phyloP scores from a whole-genome alignment of 352 stramenopile genomes.

The Phytopythium sindhum region DNA sequence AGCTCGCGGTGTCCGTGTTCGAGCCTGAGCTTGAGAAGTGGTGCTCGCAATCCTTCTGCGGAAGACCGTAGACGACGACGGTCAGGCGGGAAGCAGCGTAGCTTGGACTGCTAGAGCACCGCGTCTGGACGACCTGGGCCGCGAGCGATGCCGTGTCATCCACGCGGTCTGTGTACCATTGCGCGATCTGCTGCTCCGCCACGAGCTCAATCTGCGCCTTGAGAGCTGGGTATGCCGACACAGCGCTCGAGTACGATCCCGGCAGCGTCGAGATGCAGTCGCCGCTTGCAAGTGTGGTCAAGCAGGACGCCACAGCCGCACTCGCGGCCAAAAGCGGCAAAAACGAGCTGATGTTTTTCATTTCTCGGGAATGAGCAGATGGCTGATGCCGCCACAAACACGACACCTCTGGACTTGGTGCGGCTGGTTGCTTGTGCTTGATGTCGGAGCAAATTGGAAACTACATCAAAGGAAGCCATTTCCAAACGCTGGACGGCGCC shows the following conservation, averaged over 20 bases:
- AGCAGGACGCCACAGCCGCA: not conserved
- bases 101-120: not conserved
- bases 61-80: slow-evolving; percentile 58
- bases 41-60: slow-evolving; percentile 52
- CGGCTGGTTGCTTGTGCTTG: not conserved
- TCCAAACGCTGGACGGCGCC: not conserved
- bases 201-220: slow-evolving; percentile 33
- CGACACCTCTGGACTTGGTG: not conserved
- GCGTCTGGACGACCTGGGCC: slow-evolving; percentile 16
- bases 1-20: slow-evolving; percentile 29
- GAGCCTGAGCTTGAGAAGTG: slow-evolving; percentile 34
- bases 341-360: not conserved
- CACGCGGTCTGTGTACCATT: slow-evolving; percentile 54
- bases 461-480: not conserved
- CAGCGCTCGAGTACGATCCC: slow-evolving; percentile 6
- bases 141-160: slow-evolving; percentile 18
- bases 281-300: not conserved
- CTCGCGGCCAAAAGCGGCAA: not conserved
- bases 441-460: not conserved
- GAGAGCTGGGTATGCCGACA: slow-evolving; percentile 27
- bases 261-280: not conserved
- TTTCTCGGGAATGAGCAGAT: not conserved
- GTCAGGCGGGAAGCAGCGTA: slow-evolving; percentile 18
- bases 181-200: slow-evolving; percentile 29
- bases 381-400: not conserved